phyloP scores from a whole-genome alignment of 441 rosid species.

The Dalechampia spathulata region DNA sequence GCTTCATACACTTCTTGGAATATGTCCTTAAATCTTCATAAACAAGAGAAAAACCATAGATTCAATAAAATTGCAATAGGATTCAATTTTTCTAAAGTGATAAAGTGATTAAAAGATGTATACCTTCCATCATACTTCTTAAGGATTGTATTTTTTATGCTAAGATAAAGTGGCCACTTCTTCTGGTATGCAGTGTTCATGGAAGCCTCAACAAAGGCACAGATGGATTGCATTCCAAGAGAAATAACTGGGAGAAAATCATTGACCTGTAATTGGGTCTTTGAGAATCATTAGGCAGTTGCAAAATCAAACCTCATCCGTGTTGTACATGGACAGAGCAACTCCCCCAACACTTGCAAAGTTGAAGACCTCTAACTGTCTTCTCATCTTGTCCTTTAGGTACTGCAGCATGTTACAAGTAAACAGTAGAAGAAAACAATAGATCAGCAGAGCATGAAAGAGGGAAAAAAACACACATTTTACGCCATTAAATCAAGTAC shows the following conservation, averaged over 20 bases:
- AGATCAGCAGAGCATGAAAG: slow-evolving; percentile 13
- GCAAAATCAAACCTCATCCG: slow-evolving; percentile 60
- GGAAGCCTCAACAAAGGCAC: slow-evolving; percentile 89
- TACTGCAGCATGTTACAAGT: no score
- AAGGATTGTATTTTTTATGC: slow-evolving; percentile 92
- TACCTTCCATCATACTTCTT: slow-evolving; percentile 98
- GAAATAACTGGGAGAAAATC: slow-evolving; percentile 7
- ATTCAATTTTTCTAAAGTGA: not conserved
- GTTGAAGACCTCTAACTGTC: slow-evolving; percentile 55
- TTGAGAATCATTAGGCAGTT: slow-evolving; percentile 5
- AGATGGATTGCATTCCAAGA: slow-evolving; percentile 61
- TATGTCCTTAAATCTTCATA: slow-evolving; percentile 84
- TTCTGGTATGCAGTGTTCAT: slow-evolving; percentile 72
- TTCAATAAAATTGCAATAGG: slow-evolving; percentile 11
- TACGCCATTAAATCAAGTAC: no score
- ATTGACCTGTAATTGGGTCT: no score
- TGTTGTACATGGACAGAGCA: slow-evolving; percentile 94
- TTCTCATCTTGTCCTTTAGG: slow-evolving; percentile 69
- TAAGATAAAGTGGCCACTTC: slow-evolving; percentile 93
- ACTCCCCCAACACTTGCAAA: slow-evolving; percentile 81
- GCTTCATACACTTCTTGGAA: slow-evolving; percentile 86
- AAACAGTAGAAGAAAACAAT: slow-evolving; percentile 9
- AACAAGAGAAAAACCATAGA: slow-evolving; percentile 14
- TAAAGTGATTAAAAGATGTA: slow-evolving; percentile 14
- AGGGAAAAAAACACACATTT: no score